These are phyloP conservation scores for Xanthoconium stramineum DNA, from an alignment of 768 basidiomycete genomes.

Conservation along the genomic window DNA sequence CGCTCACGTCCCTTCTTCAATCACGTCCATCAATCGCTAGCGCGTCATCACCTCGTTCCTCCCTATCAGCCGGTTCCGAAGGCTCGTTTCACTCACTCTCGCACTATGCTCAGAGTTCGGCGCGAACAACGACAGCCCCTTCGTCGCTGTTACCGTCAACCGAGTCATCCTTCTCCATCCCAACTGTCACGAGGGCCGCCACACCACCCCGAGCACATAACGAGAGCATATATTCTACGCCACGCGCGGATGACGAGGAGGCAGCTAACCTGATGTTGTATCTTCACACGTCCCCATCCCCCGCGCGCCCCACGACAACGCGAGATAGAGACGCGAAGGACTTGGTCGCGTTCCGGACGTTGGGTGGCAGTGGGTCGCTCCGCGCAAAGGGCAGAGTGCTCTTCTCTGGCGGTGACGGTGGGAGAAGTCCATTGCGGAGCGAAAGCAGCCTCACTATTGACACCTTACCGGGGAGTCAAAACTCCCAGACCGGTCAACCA, in stretches of 20 bases:
- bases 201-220: slow-evolving; percentile 34
- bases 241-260: slow-evolving; percentile 66
- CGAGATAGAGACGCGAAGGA: slow-evolving; percentile 48
- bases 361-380: slow-evolving; percentile 46
- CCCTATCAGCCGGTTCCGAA: slow-evolving; percentile 66
- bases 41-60: slow-evolving; percentile 68
- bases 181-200: slow-evolving; percentile 22
- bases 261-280: slow-evolving; percentile 85
- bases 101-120: slow-evolving; percentile 66
- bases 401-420: slow-evolving; percentile 47
- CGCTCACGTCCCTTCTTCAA: slow-evolving; percentile 69
- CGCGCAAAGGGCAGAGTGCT: slow-evolving; percentile 67
- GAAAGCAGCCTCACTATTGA: slow-evolving; percentile 27
- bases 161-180: slow-evolving; percentile 36
- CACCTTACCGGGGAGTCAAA: slow-evolving; percentile 26
- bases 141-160: slow-evolving; percentile 39
- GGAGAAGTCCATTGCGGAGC: slow-evolving; percentile 26
- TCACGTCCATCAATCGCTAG: slow-evolving; percentile 60
- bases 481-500: slow-evolving; percentile 21
- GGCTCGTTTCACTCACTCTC: slow-evolving; percentile 60
- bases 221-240: slow-evolving; percentile 41
- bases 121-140: slow-evolving; percentile 46
- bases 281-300: slow-evolving; percentile 83
- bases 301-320: slow-evolving; percentile 57
- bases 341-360: slow-evolving; percentile 51